These are phyloP conservation scores for Tylopilus vinaceipallidus DNA, from an alignment of 768 basidiomycete species.

Conservation along the genomic window DNA sequence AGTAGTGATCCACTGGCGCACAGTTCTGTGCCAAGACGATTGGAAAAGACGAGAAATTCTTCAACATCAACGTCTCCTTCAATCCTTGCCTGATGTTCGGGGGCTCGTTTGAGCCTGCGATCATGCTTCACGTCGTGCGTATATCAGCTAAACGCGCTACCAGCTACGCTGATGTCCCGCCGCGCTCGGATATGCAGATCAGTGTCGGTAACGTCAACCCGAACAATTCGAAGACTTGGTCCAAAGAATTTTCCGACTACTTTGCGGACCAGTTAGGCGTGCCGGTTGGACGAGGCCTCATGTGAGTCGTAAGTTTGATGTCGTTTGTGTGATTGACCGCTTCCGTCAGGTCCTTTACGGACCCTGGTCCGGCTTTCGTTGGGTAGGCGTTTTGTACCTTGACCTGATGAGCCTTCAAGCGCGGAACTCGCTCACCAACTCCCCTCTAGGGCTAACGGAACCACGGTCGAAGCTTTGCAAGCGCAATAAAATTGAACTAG, in stretches of 20 bases:
- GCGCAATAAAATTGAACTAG: not conserved
- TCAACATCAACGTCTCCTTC: conserved; percentile 53
- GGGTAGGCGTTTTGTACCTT: conserved; percentile 16
- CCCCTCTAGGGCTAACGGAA: conserved; percentile 14
- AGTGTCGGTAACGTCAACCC: conserved; percentile 56
- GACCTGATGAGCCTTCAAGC: not conserved
- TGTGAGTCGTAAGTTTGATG: conserved; percentile 35
- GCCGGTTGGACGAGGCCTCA: conserved; percentile 54
- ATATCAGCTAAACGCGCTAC: not conserved
- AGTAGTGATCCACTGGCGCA: not conserved
- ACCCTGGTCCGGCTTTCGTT: conserved; percentile 25
- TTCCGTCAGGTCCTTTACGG: conserved; percentile 22
- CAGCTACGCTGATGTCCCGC: not conserved
- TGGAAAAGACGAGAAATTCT: conserved; percentile 52
- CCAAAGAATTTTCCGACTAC: conserved; percentile 52
- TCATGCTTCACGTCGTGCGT: conserved; percentile 57
- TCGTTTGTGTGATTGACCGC: not conserved
- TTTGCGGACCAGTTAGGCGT: conserved; percentile 54
- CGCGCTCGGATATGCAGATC: conserved; percentile 39
- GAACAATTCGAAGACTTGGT: conserved; percentile 48
- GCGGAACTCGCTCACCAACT: not conserved
- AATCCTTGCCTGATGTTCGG: conserved; percentile 59
- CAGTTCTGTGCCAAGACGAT: conserved; percentile 55
- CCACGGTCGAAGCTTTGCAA: conserved; percentile 8
- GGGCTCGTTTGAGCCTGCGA: conserved; percentile 66